Evolutionary conservation across 495 filamentous ascomycete genomes (phyloP).

Genomic region (Astrocystis sublimbata): DNA sequence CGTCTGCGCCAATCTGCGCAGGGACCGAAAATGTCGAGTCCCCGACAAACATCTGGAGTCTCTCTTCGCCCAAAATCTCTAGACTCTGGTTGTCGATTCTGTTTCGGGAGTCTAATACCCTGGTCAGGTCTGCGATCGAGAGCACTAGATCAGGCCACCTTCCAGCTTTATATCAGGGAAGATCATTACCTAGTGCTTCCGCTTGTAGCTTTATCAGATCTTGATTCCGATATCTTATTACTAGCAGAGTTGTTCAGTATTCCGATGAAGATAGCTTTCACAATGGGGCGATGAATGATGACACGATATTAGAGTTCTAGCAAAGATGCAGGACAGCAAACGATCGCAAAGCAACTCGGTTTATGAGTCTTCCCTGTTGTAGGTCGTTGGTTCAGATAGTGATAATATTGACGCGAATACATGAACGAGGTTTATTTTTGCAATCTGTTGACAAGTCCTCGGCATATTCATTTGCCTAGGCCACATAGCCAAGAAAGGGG

Average conservation of each 20-base stretch:
- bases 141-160: neutral
- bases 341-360: neutral
- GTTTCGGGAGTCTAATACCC: neutral
- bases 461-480: no score
- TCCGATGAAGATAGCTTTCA: neutral
- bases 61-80: neutral
- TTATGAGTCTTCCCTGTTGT: no score
- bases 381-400: no score
- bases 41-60: neutral
- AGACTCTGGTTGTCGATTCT: neutral
- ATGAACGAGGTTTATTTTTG: no score
- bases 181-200: slow-evolving; percentile 1
- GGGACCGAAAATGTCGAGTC: slow-evolving; percentile 1
- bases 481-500: neutral
- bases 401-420: no score
- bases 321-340: neutral
- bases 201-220: neutral
- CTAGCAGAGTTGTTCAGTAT: neutral
- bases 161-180: neutral
- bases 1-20: neutral
- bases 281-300: neutral
- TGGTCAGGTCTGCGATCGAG: neutral
- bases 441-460: no score
- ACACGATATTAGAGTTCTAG: neutral
- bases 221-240: slow-evolving; percentile 4